Percentiles rank a stretch among this genome's conserved stretches.
phyloP scores from a whole-genome alignment of 169 alveolate genomes.

The Plasmodium berghei region DNA sequence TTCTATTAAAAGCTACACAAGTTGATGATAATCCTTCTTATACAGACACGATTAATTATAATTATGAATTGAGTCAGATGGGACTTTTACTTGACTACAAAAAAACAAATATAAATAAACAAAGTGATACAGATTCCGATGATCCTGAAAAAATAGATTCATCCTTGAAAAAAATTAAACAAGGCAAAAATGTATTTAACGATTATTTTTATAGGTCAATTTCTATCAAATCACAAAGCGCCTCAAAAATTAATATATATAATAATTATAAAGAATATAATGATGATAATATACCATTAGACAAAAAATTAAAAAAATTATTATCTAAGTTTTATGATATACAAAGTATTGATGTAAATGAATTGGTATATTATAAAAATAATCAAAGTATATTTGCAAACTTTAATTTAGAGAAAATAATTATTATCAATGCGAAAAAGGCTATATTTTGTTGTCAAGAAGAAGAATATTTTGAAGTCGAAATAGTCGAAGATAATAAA shows the following conservation, averaged over 20 bases:
- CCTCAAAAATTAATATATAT: neutral
- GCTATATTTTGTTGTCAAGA: constrained; percentile 44
- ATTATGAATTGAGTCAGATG: constrained; percentile 20
- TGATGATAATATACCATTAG: neutral
- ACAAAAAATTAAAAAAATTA: constrained; percentile 17
- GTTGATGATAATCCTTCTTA: constrained; percentile 5
- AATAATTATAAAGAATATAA: constrained; percentile 4
- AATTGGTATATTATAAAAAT: constrained; percentile 21
- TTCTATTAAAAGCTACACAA: constrained; percentile 25
- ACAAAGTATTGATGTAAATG: constrained; percentile 5
- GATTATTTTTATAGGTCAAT: constrained; percentile 18
- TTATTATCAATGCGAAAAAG: constrained; percentile 1
- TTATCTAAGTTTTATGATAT: constrained; percentile 10
- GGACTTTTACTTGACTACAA: constrained; percentile 20
- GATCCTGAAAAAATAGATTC: neutral
- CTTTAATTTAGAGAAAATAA: constrained; percentile 22
- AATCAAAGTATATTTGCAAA: constrained; percentile 17
- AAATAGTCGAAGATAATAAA: neutral
- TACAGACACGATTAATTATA: constrained; percentile 6
- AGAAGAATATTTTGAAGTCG: constrained; percentile 26
- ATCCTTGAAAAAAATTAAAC: constrained; percentile 22
- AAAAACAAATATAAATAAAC: constrained; percentile 1
- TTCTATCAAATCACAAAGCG: neutral
- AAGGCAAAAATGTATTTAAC: constrained; percentile 6
- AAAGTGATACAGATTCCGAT: neutral